Base-by-base conservation (phyloP, 2,329 filamentous ascomycete genomes). In the Cercospora nicotianae region DNA sequence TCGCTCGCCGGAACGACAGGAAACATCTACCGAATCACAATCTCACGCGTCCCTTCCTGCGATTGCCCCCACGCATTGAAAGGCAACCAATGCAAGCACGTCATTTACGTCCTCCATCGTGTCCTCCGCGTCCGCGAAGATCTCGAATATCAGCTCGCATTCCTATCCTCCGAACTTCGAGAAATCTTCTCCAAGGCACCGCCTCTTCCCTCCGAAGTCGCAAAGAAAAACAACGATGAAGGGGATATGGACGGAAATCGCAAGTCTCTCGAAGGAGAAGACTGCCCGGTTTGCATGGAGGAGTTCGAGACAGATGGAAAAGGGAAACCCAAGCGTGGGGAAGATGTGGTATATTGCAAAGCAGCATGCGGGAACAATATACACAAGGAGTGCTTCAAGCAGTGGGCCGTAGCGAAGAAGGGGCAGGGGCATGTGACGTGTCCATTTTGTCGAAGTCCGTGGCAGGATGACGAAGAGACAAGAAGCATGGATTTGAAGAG, bases 291-390 rank as follows among this genome's bases (percentile, higher is more conserved):
- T 67, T 90, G 88, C 75, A 87, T 71, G 63, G 69, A 67, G 12
- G 75, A 76, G 26, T 72, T 77, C 20, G 68, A 75, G 31, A 66
- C 69, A 4, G 68, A 70, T 3, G 45, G 18, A 2, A 58, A 65
- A 20, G 51, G 62, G 7, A 67, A 67, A 5, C 63, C 67, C 5
- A 64, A 66, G 16, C 8, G 13, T n/a, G 30, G 51, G 1, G 80
- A 86, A 65, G 78, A 82, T 4, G 82, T 86, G 6, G 80, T 87
- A 4, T 90, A 86, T 81, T 90, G 88, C 77, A 86, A 85, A 75
- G 83, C 84, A 0, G 81, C 84, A 1, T 90, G 88, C 71, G 88
- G 87, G 10, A 88, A 89, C 75, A 89, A 89, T 72, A 78, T 89
- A 10, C 87, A 89, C 76, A 84, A 84, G 69, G 74, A 77, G 0